Base-by-base conservation (phyloP, 2,329 filamentous ascomycete genomes). In the Alternaria triticina region DNA sequence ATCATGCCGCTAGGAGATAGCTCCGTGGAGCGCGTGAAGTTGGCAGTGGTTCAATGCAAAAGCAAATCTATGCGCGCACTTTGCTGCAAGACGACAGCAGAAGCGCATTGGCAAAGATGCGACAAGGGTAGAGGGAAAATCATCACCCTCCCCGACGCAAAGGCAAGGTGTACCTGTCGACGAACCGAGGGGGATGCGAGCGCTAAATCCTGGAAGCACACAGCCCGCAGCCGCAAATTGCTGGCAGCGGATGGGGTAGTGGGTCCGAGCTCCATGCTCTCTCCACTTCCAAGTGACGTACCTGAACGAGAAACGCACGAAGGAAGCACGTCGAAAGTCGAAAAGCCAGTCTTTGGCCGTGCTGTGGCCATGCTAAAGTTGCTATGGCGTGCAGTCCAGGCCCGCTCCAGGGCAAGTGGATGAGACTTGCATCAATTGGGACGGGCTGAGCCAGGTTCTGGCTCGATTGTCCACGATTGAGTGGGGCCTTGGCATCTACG, bases 401-500 rank as follows among this genome's bases (percentile, higher is more conserved):
- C 67, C 57, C 49, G 52, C 54, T 44, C 57, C 33, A 69, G 62
- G 60, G 57, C 54, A 62, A 64, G 62, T 57, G 58, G 58, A 30
- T 47, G 23, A 4, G 28, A 43, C 49, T 66, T 70, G 60, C 64
- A 64, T 58, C 63, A 62, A 65, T 68, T 60, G 61, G 67, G 63
- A 62, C 62, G 65, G 66, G 61, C 65, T 62, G 61, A 64, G 66
- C 66, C 69, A 67, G 70, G 68, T 67, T 68, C 61, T 50, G 47
- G 58, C 43, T 59, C 54, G 36, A 52, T 33, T 47, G 56, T 40
- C 33, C 65, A 54, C 70, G 57, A 61, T 58, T 58, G 28, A 36
- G 64, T 66, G 64, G 60, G 54, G 43, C 50, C 62, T 62, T 65
- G 57, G 59, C 58, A 62, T 57, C 65, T 66, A 79, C 75, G 77